Base-by-base conservation (phyloP, 2,329 filamentous ascomycete genomes). In the Gremmenia infestans region DNA sequence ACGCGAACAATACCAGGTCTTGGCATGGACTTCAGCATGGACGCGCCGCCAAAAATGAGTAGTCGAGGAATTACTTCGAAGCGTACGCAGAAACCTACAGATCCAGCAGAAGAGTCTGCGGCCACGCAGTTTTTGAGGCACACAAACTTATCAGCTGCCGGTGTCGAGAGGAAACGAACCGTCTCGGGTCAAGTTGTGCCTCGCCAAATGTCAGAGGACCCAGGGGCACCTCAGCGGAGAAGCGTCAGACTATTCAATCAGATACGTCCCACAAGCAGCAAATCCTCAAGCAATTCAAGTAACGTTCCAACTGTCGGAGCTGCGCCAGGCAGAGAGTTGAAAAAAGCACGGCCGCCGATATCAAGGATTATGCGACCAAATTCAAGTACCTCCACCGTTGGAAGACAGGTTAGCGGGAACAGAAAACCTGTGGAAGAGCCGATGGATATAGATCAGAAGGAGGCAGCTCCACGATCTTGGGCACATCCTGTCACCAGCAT, bases 331-430 rank as follows among this genome's bases (percentile, higher is more conserved):
- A 78, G 91, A 66, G 91, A 96, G 66, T 72, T 95, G 67, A 93
- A 91, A 71, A 96, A 91, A 76, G 87, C 88, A 61, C 90, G 87
- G 66, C 88, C 89, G 61, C 88, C 85, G 3, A 79, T 85, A 54
- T 82, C 82, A 47, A 68, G 87, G 73, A 72, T 86, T 72, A 66
- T 92, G 77, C 78, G 87, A 73, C 73, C 87, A 73, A 76, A 81
- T 72, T 76, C 87, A 14, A 84, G 85, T 57, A 76, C 81, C 15
- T 83, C 88, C 3, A 90, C 82, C 53, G 89, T 95, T 40, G 90
- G 91, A 17, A 83, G 92, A 65, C 89, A 93, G 54, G 90, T 96
- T 46, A 96, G 91, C 70, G 92, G 91, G 22, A 96, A 94, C 70
- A 82, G 92, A 56, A 97, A 94, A 70, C 86, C 86, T 2, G 81